phyloP scores from a whole-genome alignment of 208 protist species.

The Wallacemonas sp. region DNA sequence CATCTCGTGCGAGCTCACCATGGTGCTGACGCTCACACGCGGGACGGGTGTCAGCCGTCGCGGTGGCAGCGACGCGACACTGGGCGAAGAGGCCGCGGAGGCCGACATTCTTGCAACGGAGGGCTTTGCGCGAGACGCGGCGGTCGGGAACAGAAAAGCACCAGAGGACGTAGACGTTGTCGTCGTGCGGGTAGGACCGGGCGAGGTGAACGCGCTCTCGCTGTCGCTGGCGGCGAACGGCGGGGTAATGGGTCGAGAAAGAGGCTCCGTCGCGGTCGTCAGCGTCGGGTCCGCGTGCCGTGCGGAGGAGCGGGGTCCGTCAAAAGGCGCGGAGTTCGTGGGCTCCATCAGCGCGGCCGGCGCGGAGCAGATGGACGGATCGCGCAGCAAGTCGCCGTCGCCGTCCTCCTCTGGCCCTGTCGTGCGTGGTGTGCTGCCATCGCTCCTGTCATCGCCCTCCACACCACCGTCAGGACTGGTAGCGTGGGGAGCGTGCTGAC shows the following conservation, averaged over 20 bases:
- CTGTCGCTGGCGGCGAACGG: neutral
- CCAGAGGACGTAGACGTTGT: neutral
- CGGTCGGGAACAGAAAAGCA: neutral
- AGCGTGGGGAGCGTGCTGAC: too few species aligned
- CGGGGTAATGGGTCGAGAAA: neutral
- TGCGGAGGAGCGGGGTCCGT: neutral
- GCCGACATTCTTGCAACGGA: neutral
- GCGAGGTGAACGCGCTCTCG: neutral
- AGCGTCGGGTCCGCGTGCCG: neutral
- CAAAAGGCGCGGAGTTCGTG: neutral
- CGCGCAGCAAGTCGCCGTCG: neutral
- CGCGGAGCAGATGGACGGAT: neutral
- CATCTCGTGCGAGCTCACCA: slow-evolving; percentile 51
- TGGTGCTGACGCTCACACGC: slow-evolving; percentile 35
- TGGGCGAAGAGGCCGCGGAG: neutral
- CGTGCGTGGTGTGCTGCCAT: too few species aligned
- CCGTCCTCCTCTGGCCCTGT: too few species aligned
- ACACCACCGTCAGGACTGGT: too few species aligned
- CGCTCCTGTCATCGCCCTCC: too few species aligned
- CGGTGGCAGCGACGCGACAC: neutral
- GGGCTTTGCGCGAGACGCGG: too few species aligned
- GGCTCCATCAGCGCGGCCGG: slow-evolving; percentile 5
- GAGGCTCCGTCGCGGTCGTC: neutral
- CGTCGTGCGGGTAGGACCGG: neutral
- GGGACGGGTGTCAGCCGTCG: slow-evolving; percentile 2